A percentile compares a stretch with the other conserved stretches of the same genome.
phyloP scores from a whole-genome alignment of 73 alveolate species.

The Paramecium sexaurelia region DNA sequence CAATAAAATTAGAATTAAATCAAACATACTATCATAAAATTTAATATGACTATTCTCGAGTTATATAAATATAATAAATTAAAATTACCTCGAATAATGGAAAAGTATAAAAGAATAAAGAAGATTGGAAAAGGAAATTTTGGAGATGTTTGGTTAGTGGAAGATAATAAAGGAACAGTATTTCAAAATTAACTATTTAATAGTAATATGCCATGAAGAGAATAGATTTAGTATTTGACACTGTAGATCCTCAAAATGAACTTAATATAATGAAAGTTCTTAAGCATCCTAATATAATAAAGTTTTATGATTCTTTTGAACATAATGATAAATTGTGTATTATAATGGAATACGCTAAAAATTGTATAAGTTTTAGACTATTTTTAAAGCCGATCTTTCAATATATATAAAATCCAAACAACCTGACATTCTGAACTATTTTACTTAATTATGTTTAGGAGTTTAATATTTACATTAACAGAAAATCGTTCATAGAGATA shows the following conservation, averaged over 20 bases:
- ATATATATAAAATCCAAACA: neutral
- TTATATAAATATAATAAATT: neutral
- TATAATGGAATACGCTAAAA: constrained; percentile 80
- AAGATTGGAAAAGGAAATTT: constrained; percentile 76
- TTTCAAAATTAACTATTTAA: neutral
- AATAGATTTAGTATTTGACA: constrained; percentile 52
- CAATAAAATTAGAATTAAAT: neutral
- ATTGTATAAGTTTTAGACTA: constrained; percentile 55
- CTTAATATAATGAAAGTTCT: constrained; percentile 71
- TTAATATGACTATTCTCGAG: neutral
- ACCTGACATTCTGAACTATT: constrained; percentile 46
- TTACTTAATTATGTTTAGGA: constrained; percentile 86
- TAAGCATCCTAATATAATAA: constrained; percentile 76
- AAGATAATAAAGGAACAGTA: constrained; percentile 46
- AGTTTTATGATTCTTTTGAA: constrained; percentile 73
- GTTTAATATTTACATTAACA: constrained; percentile 89
- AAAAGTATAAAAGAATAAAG: constrained; percentile 65
- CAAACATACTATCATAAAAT: neutral
- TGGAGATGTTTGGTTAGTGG: constrained; percentile 75
- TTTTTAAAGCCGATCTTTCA: constrained; percentile 64
- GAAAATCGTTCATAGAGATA: constrained; percentile 92
- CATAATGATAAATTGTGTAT: constrained; percentile 73
- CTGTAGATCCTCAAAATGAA: constrained; percentile 72
- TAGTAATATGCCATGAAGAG: constrained; percentile 76
- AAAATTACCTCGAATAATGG: constrained; percentile 55